Percentiles rank a stretch among this genome's conserved stretches.
Evolutionary conservation across 2,329 filamentous ascomycete species (phyloP).

Genomic region (Didymella glomerata): DNA sequence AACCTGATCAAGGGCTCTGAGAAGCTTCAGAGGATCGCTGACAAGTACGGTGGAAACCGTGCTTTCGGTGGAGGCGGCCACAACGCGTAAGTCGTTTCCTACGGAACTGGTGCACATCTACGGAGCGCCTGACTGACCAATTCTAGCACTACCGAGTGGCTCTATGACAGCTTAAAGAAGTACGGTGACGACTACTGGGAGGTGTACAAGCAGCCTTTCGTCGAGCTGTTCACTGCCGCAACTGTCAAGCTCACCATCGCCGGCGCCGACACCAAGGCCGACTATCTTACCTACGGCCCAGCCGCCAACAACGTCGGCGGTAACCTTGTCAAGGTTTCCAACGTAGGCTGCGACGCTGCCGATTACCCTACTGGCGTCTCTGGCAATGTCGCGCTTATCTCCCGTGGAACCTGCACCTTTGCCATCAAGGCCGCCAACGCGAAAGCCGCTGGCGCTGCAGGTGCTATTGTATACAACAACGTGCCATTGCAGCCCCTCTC

Average conservation of each 20-base stretch:
- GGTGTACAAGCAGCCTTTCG: conserved; percentile 47
- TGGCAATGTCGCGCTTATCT: conserved; percentile 73
- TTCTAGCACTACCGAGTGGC: conserved; percentile 35
- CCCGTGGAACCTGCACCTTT: conserved; percentile 73
- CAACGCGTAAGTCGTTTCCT: conserved; percentile 26
- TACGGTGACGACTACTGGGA: conserved; percentile 45
- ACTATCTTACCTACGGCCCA: conserved; percentile 65
- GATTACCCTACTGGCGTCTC: conserved; percentile 68
- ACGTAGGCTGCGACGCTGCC: conserved; percentile 67
- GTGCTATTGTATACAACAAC: conserved; percentile 76
- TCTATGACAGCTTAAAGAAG: conserved; percentile 42
- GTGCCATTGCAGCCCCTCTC: conserved; percentile 64
- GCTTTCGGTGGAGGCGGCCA: conserved; percentile 48
- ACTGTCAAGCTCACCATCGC: conserved; percentile 37
- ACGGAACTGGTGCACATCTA: neutral
- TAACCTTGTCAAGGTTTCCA: conserved; percentile 67
- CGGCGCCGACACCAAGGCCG: conserved; percentile 36
- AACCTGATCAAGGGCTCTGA: conserved; percentile 45
- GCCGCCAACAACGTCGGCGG: conserved; percentile 67
- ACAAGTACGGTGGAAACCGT: conserved; percentile 47
- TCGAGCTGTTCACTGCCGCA: conserved; percentile 47
- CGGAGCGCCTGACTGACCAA: neutral
- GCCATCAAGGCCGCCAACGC: conserved; percentile 72
- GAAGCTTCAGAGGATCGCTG: conserved; percentile 45
- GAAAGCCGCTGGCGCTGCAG: conserved; percentile 71